A percentile compares a stretch with the other conserved stretches of the same genome.
Evolutionary conservation across 768 basidiomycete species (phyloP).

Genomic region (Neoboletus magnificus): DNA sequence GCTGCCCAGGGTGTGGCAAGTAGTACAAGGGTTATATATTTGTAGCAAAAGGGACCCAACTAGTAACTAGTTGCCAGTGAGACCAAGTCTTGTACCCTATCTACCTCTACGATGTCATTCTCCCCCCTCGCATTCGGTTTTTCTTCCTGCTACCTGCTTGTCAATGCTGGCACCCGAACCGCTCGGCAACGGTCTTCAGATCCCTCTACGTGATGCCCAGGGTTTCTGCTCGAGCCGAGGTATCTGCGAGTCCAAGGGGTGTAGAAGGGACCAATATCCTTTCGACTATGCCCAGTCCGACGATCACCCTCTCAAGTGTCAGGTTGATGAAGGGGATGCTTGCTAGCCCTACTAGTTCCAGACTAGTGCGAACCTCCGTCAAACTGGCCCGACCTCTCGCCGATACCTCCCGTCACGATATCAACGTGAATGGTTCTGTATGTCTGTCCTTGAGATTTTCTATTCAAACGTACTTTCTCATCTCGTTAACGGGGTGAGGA

Average conservation of each 20-base stretch:
- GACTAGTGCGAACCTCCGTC: neutral
- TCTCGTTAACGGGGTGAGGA: conserved; percentile 71
- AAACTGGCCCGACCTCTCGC: conserved; percentile 46
- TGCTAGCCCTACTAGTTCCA: neutral
- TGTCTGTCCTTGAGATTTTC: conserved; percentile 42
- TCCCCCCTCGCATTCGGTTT: neutral
- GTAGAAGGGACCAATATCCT: conserved; percentile 70
- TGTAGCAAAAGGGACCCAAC: neutral
- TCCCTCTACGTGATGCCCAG: conserved; percentile 46
- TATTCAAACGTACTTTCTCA: neutral
- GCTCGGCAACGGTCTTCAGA: too few relatives aligned
- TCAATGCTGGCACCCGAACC: too few relatives aligned
- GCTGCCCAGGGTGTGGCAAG: conserved; percentile 83
- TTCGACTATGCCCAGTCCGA: too few relatives aligned
- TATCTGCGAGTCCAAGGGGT: conserved; percentile 61
- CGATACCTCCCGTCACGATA: conserved; percentile 62
- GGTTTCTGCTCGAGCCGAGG: conserved; percentile 59
- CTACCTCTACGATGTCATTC: neutral
- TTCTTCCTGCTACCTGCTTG: neutral
- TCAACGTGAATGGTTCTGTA: conserved; percentile 77
- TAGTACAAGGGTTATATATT: conserved; percentile 26
- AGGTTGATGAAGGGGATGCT: too few relatives aligned
- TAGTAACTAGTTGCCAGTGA: conserved; percentile 28
- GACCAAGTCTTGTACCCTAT: neutral
- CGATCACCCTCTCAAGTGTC: too few relatives aligned